phyloP scores from a whole-genome alignment of 2,329 filamentous ascomycete species.

The Talaromyces sp. region DNA sequence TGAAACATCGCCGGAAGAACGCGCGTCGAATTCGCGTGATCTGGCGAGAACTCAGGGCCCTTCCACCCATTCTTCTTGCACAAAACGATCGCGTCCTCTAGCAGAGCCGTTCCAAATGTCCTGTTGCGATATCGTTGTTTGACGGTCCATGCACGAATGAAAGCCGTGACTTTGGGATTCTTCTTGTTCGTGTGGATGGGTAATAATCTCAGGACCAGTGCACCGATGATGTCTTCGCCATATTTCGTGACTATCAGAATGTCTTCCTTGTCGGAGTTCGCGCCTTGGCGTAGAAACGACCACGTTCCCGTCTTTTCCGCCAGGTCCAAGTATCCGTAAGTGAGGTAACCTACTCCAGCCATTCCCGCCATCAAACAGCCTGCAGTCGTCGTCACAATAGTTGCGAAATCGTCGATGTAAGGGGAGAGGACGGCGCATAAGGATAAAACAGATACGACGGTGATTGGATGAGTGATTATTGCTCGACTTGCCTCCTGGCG shows the following conservation, averaged over 20 bases:
- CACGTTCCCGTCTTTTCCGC: conserved; percentile 58
- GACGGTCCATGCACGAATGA: conserved; percentile 82
- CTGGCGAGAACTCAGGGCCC: conserved; percentile 65
- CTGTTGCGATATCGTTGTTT: conserved; percentile 63
- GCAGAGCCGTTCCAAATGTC: conserved; percentile 67
- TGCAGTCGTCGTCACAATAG: conserved; percentile 56
- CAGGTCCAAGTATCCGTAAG: conserved; percentile 58
- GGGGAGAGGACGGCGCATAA: conserved; percentile 21
- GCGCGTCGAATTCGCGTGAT: conserved; percentile 70
- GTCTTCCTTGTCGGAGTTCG: conserved; percentile 47
- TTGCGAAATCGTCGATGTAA: conserved; percentile 48
- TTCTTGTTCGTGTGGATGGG: conserved; percentile 10
- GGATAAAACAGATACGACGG: conserved; percentile 38
- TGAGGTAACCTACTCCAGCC: conserved; percentile 57
- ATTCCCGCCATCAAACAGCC: conserved; percentile 63
- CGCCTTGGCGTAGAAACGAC: conserved; percentile 56
- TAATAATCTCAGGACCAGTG: conserved; percentile 55
- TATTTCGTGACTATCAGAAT: conserved; percentile 57
- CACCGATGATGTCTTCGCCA: conserved; percentile 66
- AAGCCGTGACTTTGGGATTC: conserved; percentile 23
- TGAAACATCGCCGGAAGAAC: conserved; percentile 64
- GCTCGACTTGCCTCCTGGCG: conserved; percentile 62
- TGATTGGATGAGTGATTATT: conserved; percentile 60
- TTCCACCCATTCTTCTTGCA: conserved; percentile 66
- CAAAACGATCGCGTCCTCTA: conserved; percentile 67